phyloP scores from a whole-genome alignment of 305 asterid genomes.

The Euphrasia arctica region DNA sequence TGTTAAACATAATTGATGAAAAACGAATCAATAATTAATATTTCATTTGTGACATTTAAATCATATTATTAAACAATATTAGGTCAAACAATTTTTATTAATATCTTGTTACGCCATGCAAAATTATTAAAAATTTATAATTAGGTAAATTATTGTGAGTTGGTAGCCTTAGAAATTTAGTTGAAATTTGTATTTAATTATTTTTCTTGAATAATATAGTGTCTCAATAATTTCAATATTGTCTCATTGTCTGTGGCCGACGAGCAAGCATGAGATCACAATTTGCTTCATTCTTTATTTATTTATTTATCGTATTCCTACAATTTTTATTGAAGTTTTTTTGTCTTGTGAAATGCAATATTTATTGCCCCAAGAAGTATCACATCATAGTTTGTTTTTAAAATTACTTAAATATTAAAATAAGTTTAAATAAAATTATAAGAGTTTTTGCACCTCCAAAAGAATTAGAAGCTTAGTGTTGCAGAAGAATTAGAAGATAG shows the following conservation, averaged over 20 bases:
- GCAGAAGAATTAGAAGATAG: too few relatives aligned
- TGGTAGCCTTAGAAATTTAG: conserved; percentile 22
- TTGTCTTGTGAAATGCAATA: not conserved
- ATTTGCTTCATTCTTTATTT: not conserved
- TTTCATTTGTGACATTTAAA: not conserved
- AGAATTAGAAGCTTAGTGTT: too few relatives aligned
- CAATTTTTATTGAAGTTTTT: not conserved
- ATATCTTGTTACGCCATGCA: not conserved
- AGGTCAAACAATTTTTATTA: too few relatives aligned
- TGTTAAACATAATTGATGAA: conserved; percentile 27
- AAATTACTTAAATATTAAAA: too few relatives aligned
- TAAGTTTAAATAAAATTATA: too few relatives aligned
- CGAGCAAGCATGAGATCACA: conserved; percentile 23
- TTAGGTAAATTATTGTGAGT: conserved; percentile 29
- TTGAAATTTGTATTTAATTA: conserved; percentile 13
- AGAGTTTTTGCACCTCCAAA: too few relatives aligned
- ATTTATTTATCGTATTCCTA: conserved; percentile 1
- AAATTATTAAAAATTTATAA: not conserved
- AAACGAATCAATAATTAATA: conserved; percentile 30
- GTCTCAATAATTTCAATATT: conserved; percentile 6
- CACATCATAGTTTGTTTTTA: not conserved
- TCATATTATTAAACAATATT: too few relatives aligned
- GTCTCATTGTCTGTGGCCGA: conserved; percentile 31
- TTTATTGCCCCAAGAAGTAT: conserved; percentile 1
- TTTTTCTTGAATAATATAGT: conserved; percentile 2